Conservation (phyloP, 345 rosid species). For the Zanthoxylum bungeanum region DNA sequence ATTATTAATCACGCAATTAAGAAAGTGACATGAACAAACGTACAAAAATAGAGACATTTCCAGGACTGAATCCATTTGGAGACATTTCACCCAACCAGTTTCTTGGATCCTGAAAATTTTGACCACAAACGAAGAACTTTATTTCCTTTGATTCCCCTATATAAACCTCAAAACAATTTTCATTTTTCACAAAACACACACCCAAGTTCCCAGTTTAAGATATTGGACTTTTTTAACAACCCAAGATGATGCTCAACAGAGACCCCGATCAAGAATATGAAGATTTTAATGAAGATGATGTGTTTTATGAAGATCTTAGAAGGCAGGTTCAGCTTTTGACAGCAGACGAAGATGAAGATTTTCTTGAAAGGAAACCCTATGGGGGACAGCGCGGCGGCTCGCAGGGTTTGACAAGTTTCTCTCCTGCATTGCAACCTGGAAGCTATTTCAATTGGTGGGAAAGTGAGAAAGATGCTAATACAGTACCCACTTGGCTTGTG, state of each 20-base stretch:
- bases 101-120: neutral
- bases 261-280: conserved; percentile 6
- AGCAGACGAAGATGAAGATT: conserved; percentile 35
- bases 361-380: neutral
- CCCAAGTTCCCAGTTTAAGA: neutral
- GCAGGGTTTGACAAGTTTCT: neutral
- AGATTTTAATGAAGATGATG: conserved; percentile 27
- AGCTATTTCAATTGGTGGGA: conserved; percentile 28
- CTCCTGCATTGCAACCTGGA: conserved; percentile 22
- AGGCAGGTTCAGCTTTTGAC: conserved; percentile 45
- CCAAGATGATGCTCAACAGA: neutral
- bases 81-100: conserved; percentile 18
- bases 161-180: neutral
- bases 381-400: neutral
- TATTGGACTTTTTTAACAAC: conserved; percentile 6
- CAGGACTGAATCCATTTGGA: conserved; percentile 17
- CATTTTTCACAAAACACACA: neutral
- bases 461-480: neutral
- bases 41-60: conserved; percentile 33
- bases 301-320: conserved; percentile 31
- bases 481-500: conserved; percentile 25
- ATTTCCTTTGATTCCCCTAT: neutral
- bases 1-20: conserved; percentile 8
- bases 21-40: conserved; percentile 14
- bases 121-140: conserved; percentile 25